phyloP scores from a whole-genome alignment of 768 basidiomycete genomes.

The Pleurotus sapidus region DNA sequence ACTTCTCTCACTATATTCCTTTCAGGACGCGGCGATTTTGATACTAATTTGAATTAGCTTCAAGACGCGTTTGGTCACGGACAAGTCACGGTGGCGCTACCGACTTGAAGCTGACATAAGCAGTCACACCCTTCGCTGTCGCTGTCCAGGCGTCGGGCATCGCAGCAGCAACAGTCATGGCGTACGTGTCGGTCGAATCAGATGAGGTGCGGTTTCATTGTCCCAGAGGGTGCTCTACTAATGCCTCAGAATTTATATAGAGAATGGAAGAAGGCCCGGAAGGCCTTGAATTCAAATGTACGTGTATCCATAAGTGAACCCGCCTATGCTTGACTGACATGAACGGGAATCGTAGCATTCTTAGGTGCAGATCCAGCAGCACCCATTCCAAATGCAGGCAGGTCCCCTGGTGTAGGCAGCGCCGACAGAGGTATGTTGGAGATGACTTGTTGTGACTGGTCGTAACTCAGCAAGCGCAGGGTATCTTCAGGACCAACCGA shows the following conservation, averaged over 20 bases:
- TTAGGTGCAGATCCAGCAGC: conserved; percentile 41
- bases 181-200: conserved; percentile 68
- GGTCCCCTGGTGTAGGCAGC: conserved; percentile 42
- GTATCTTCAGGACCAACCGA: conserved; percentile 56
- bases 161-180: conserved; percentile 40
- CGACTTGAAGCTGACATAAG: too few relatives aligned
- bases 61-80: too few relatives aligned
- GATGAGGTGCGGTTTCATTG: conserved; percentile 50
- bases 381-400: conserved; percentile 21
- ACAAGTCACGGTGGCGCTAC: too few relatives aligned
- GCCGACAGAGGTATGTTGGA: conserved; percentile 44
- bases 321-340: background rate
- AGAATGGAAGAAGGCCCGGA: conserved; percentile 65
- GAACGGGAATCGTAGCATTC: conserved; percentile 41
- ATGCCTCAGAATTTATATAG: conserved; percentile 21
- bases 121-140: too few relatives aligned
- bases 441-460: background rate
- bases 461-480: conserved; percentile 35
- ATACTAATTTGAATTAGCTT: too few relatives aligned
- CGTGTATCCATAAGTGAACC: conserved; percentile 13
- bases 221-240: too few relatives aligned
- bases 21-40: too few relatives aligned
- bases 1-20: too few relatives aligned
- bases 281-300: conserved; percentile 73
- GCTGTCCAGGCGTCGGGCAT: background rate